Evolutionary conservation across 495 filamentous ascomycete genomes (phyloP), one percentile per base, ranked within the genome.

Genomic region (Oidiodendron maius): DNA sequence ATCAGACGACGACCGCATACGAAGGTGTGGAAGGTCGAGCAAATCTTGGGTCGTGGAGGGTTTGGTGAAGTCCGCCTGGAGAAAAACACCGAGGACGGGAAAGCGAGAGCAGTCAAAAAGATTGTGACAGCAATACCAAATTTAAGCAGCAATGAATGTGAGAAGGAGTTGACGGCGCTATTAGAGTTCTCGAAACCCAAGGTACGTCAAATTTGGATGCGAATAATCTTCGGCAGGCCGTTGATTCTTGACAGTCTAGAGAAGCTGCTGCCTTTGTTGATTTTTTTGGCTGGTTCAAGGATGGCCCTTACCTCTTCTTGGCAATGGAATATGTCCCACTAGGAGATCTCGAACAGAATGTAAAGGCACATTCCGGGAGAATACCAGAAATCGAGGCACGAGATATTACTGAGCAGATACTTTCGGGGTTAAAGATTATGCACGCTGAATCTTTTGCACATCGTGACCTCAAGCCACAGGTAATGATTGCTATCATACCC

Each of bases 281-380:
- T 44, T 55, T 20, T 32, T 48, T 38, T n/a, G 18, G n/a, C n/a
- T n/a, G n/a, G n/a, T n/a, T n/a, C n/a, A n/a, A n/a, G n/a, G n/a
- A n/a, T n/a, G n/a, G n/a, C 2, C 8, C 52, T 16, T 24, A 15
- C 8, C 21, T 61, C 12, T 59, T 40, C 32, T 41, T 64, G 13
- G 43, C 57, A 10, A 68, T 65, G 63, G 64, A 65, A 34, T 66
- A 64, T 35, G 15, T 67, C 12, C 32, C 39, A 3, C 28, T 50
- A 9, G 59, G 63, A 1, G 55, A 58, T 25, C 36, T 58, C 1
- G 17, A 44, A 15, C 9, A 16, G 28, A 32, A 32, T 32, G 28
- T 32, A n/a, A n/a, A 8, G n/a, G 28, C n/a, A 32, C n/a, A 32
- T 32, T 32, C n/a, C n/a, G 28, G 28, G 28, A 32, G n/a, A 32